Conservation (phyloP, 2,329 filamentous ascomycete genomes). For the Ophiostoma perfectum region DNA sequence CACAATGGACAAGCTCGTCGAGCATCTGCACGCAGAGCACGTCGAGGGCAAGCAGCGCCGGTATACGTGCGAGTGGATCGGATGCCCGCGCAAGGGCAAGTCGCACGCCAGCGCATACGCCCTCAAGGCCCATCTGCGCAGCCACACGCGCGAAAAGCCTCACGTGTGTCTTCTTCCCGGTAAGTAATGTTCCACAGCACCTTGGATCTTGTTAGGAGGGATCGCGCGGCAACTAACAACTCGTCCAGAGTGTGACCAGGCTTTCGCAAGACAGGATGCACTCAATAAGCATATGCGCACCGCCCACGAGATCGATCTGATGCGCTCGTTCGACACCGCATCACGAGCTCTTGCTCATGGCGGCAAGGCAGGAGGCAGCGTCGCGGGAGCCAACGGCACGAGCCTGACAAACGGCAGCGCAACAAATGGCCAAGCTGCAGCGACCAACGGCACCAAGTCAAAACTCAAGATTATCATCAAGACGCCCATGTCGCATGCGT, state of each 20-base stretch:
- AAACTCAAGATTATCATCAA: conserved; percentile 61
- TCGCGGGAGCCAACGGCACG: conserved; percentile 5
- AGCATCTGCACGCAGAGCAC: conserved; percentile 86
- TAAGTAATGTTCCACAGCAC: conserved; percentile 39
- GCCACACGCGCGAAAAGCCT: conserved; percentile 95
- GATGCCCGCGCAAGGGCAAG: conserved; percentile 81
- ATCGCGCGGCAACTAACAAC: conserved; percentile 25
- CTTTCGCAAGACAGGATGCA: conserved; percentile 92
- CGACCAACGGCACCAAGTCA: conserved; percentile 39
- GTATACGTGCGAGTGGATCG: conserved; percentile 96
- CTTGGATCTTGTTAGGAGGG: conserved; percentile 3
- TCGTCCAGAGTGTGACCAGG: conserved; percentile 83
- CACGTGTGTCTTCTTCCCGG: conserved; percentile 95
- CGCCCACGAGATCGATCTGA: conserved; percentile 91
- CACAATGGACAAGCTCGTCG: conserved; percentile 76
- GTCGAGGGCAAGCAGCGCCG: conserved; percentile 92
- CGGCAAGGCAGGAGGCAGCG: conserved; percentile 24
- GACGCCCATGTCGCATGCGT: conserved; percentile 52
- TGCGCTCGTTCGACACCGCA: conserved; percentile 72
- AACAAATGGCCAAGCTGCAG: neutral
- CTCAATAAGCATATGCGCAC: conserved; percentile 98
- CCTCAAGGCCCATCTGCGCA: conserved; percentile 93
- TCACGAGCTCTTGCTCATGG: conserved; percentile 60
- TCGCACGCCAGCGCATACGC: conserved; percentile 94
- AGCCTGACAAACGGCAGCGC: conserved; percentile 5